Evolutionary conservation across 345 rosid species (phyloP), one percentile per base, ranked within the genome.

Genomic region (Eucalyptus marginata): DNA sequence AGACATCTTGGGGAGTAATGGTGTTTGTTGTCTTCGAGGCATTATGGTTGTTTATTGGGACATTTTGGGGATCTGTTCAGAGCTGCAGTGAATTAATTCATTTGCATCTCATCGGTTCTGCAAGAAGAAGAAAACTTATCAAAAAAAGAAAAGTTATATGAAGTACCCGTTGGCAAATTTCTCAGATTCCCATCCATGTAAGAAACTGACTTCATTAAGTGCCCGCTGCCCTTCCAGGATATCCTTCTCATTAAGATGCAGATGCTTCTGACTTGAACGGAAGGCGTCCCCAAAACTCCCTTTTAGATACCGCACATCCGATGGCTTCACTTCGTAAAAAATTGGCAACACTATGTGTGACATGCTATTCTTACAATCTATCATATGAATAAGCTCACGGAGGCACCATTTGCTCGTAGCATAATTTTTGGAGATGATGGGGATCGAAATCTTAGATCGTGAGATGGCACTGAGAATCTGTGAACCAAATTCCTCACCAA

Each of bases 201-300:
- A 56, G 62, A 0, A 20, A 56, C 62, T 22, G 2, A 56, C 62
- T 56, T 56, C 62, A 0, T 8, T 22, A 22, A 56, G 62, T 56
- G 62, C 62, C 1, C 0, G 62, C 3, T 8, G 10, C 27, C 5
- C 62, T 56, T 56, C 12, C 13, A 0, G 11, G 13, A 56, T 22
- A 56, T 56, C 62, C 2, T 56, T 9, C 11, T 56, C 29, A 56
- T 56, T 2, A 56, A 56, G 2, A 56, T 22, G 12, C 62, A 56
- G 2, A 56, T 22, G 12, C 62, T 56, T 8, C 25, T 22, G 11
- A 22, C 29, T 22, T 0, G 10, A 20, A 56, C 27, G 27, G 27
- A 56, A 22, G 27, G 27, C 9, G 0, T 52, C 9, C 9, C 24
- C 24, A 52, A 52, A 52, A 0, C 4, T 52, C 0, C 56, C 56